These are phyloP conservation scores for Zostera marina DNA, from an alignment of 116 monocot genomes.

Conservation along the genomic window DNA sequence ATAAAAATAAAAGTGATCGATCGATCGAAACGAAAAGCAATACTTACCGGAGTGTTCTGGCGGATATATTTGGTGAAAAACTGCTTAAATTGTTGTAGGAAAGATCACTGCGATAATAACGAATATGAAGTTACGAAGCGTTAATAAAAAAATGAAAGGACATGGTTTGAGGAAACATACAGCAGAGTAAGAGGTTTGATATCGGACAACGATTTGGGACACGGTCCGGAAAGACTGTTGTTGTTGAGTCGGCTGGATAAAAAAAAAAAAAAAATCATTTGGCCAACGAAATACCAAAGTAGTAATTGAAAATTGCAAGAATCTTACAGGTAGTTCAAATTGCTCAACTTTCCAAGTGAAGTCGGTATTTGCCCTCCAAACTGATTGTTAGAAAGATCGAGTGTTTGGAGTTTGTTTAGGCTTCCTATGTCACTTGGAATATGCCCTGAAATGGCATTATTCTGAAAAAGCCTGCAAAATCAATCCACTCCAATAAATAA, in stretches of 20 bases:
- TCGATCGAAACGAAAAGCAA: not conserved
- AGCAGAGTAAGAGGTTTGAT: conserved; percentile 77
- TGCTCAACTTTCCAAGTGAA: conserved; percentile 55
- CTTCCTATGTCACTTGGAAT: conserved; percentile 65
- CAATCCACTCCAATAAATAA: not conserved
- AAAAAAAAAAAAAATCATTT: not conserved
- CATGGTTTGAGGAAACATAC: conserved; percentile 19
- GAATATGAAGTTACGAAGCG: no score
- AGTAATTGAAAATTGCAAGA: not conserved
- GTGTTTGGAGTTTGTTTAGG: conserved; percentile 63
- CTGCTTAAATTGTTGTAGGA: conserved; percentile 91
- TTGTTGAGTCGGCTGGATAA: conserved; percentile 61
- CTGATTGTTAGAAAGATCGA: conserved; percentile 81
- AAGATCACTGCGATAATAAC: conserved; percentile 75
- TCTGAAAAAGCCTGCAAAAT: conserved; percentile 68
- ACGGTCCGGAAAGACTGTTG: conserved; percentile 74
- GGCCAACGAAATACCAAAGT: not conserved
- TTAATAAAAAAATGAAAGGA: not conserved
- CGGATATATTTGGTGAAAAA: conserved; percentile 50
- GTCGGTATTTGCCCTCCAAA: conserved; percentile 64
- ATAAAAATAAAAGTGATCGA: not conserved
- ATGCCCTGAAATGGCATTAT: conserved; percentile 64
- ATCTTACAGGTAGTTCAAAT: conserved; percentile 86
- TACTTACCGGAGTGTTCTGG: conserved; percentile 81
- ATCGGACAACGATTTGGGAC: conserved; percentile 67